Conservation (phyloP, 208 protist genomes). For the Novymonas esmeraldas region DNA sequence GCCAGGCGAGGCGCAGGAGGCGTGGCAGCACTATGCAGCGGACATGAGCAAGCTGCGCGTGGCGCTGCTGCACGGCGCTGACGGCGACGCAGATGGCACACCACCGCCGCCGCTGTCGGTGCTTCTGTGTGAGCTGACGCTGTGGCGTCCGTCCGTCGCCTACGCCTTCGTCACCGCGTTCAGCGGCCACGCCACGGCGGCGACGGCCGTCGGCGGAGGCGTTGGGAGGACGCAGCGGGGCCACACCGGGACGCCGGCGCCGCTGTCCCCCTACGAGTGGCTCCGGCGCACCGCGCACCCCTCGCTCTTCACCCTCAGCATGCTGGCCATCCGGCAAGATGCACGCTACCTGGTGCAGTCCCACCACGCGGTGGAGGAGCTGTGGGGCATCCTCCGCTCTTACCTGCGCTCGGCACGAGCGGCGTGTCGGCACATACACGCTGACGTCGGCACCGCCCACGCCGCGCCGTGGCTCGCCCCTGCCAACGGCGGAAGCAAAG, state of each 20-base stretch:
- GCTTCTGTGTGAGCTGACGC: not conserved
- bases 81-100: not conserved
- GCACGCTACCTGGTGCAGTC: constrained; percentile 24
- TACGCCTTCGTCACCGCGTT: constrained; percentile 13
- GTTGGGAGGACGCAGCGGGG: not conserved
- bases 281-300: not conserved
- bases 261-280: constrained; percentile 20
- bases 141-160: constrained; percentile 15
- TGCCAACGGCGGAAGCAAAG: too few relatives aligned
- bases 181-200: constrained; percentile 2
- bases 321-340: constrained; percentile 26
- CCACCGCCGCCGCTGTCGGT: not conserved
- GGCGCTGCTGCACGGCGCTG: constrained; percentile 3
- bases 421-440: constrained; percentile 4
- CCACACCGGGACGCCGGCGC: not conserved
- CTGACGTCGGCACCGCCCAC: not conserved
- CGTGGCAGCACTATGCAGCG: constrained; percentile 17
- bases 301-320: constrained; percentile 14
- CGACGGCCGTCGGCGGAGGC: not conserved
- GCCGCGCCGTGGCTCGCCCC: not conserved
- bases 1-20: constrained; percentile 20
- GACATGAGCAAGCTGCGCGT: constrained; percentile 13
- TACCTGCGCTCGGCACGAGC: constrained; percentile 4
- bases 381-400: constrained; percentile 15
- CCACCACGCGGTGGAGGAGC: constrained; percentile 28